Percentiles rank a stretch among this genome's conserved stretches.
These are phyloP conservation scores for Phytophthora pluvialis DNA, from an alignment of 352 stramenopile genomes.

Conservation along the genomic window DNA sequence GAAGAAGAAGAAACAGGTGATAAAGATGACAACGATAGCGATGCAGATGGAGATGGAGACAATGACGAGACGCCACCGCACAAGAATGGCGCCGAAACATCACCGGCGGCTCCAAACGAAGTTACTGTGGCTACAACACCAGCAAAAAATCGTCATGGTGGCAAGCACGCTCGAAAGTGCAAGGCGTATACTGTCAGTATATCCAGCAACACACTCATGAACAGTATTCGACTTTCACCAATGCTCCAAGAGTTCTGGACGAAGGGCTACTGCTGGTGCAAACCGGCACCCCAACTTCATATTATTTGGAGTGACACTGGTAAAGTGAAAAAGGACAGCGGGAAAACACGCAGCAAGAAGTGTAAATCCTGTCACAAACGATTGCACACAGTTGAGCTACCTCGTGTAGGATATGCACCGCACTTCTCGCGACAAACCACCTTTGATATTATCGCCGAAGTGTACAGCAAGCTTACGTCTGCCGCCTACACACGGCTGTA, in stretches of 20 bases:
- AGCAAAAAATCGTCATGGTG: constrained; percentile 1
- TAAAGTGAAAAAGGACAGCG: neutral
- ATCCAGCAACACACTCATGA: constrained; percentile 37
- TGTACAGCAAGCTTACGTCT: constrained; percentile 54
- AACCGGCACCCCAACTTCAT: constrained; percentile 20
- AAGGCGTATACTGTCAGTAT: neutral
- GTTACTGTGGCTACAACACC: constrained; percentile 8
- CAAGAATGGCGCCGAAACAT: neutral
- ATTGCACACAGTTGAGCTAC: constrained; percentile 44
- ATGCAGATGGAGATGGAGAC: neutral
- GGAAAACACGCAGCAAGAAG: neutral
- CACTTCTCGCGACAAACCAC: constrained; percentile 63
- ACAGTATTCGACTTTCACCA: constrained; percentile 48
- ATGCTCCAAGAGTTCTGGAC: constrained; percentile 58
- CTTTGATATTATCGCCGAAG: constrained; percentile 58
- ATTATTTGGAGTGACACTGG: constrained; percentile 35
- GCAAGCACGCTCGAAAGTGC: constrained; percentile 2
- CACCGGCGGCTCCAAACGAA: constrained; percentile 6
- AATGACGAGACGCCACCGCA: neutral
- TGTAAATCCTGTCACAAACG: constrained; percentile 40
- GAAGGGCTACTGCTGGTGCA: constrained; percentile 67
- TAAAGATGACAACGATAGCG: neutral
- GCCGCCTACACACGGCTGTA: constrained; percentile 53
- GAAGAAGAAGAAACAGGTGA: neutral
- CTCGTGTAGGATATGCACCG: constrained; percentile 38